Conservation (phyloP, 331 rosid genomes). For the Saraca asoca region DNA sequence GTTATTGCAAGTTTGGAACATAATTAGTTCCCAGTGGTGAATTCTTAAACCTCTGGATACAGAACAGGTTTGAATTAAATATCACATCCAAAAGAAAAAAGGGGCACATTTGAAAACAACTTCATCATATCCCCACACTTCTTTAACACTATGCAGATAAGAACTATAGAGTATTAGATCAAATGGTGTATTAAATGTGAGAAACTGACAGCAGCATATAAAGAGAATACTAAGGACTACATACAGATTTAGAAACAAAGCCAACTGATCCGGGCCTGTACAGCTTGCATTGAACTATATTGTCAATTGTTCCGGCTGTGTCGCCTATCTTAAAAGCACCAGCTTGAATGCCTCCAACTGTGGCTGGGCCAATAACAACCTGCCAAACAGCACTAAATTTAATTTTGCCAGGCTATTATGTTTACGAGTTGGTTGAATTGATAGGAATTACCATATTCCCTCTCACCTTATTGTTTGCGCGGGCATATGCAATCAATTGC, state of each 20-base stretch:
- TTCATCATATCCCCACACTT: slow-evolving; percentile 11
- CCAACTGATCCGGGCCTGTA: slow-evolving; percentile 99
- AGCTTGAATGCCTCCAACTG: slow-evolving; percentile 99
- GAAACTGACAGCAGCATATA: slow-evolving; percentile 28
- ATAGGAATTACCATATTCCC: slow-evolving; percentile 26
- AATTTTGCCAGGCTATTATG: slow-evolving; percentile 28
- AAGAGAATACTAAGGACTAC: slow-evolving; percentile 39
- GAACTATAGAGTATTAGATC: slow-evolving; percentile 2
- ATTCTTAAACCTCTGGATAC: slow-evolving; percentile 15
- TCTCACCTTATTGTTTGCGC: slow-evolving; percentile 87
- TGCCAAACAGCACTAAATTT: slow-evolving; percentile 40
- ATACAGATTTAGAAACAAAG: slow-evolving; percentile 98
- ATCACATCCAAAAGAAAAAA: slow-evolving; percentile 17
- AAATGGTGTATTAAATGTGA: slow-evolving; percentile 2
- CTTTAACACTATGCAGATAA: slow-evolving; percentile 4
- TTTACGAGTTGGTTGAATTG: slow-evolving; percentile 22
- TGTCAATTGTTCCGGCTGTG: slow-evolving; percentile 98
- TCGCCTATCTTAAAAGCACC: slow-evolving; percentile 99
- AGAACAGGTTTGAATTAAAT: slow-evolving; percentile 13
- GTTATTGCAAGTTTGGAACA: background rate
- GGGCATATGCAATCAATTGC: slow-evolving; percentile 90
- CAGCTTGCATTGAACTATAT: slow-evolving; percentile 87
- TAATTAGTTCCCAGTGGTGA: slow-evolving; percentile 2
- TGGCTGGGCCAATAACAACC: slow-evolving; percentile 98
- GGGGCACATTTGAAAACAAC: slow-evolving; percentile 14